Base-by-base conservation (phyloP, 2,329 filamentous ascomycete species). In the Talaromyces verruculosus region DNA sequence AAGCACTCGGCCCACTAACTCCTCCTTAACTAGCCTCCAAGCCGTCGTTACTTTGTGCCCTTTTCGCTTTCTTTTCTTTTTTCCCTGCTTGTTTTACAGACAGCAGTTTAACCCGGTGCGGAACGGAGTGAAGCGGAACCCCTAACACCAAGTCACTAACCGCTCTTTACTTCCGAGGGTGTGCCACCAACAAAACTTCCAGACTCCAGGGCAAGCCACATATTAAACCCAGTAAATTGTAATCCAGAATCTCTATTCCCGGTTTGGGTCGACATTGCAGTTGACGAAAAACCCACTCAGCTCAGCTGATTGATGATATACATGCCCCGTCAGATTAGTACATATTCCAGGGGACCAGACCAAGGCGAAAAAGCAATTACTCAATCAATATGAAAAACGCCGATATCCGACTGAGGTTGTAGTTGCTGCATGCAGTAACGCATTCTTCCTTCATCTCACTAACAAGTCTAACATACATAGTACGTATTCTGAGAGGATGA, bases 381-480 rank as follows among this genome's bases (percentile, higher is more conserved):
- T 35, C 11, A 57, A 57, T 37, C 53, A 57, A 57, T 39, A 57
- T 57, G n/a, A 57, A 57, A 37, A 39, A 37, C 53, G 53, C 53
- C 53, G 51, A 55, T 35, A 55, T 55, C 28, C 51, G 33, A 22
- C 53, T 57, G 33, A 57, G 11, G 19, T 37, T 35, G 53, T 57
- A 15, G n/a, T n/a, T 22, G 33, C 30, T 57, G 53, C 53, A 57
- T 57, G 33, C 33, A 57, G 53, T 22, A 15, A 55, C 11, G 5
- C 53, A 25, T 57, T 22, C 28, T 35, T 11, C 28, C 30, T 47
- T 25, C 45, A 47, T 47, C 45, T 47, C 19, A 5, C 17, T 19
- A 41, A 15, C 17, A 2, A 35, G 33, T 35, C 33, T 13, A 17
- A 6, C 8, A 33, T 33, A 8, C 8, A 33, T 33, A 25, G 30